phyloP scores from a whole-genome alignment of 495 filamentous ascomycete species.

The Lophium mytilinum region DNA sequence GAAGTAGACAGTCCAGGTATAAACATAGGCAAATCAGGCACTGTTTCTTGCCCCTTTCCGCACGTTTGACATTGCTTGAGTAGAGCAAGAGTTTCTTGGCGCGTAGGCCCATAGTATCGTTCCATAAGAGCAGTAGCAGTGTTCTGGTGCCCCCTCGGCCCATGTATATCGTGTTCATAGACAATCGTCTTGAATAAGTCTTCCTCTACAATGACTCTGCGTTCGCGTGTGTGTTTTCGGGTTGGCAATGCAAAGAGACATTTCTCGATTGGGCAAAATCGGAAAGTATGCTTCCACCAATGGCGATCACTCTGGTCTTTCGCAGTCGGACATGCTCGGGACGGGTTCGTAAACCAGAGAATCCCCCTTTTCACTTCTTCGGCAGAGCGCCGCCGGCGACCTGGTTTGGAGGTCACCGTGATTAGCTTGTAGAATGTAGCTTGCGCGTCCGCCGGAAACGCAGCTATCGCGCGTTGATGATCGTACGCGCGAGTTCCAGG shows the following conservation, averaged over 20 bases:
- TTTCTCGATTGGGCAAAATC: neutral
- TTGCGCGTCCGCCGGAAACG: neutral
- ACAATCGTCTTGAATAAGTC: neutral
- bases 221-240: neutral
- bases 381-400: neutral
- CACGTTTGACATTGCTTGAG: neutral
- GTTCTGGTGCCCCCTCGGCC: neutral
- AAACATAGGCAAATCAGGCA: neutral
- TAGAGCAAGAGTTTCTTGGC: neutral
- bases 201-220: neutral
- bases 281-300: neutral
- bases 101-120: neutral
- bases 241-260: neutral
- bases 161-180: neutral
- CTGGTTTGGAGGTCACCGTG: neutral
- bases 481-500: neutral
- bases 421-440: neutral
- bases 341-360: neutral
- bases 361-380: neutral
- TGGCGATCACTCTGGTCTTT: neutral
- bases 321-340: neutral
- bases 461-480: neutral
- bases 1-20: neutral
- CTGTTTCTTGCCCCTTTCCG: neutral
- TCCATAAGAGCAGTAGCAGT: neutral